Evolutionary conservation across 2,329 filamentous ascomycete species (phyloP), one percentile per base, ranked within the genome.

Genomic region (Colletotrichum sp.): DNA sequence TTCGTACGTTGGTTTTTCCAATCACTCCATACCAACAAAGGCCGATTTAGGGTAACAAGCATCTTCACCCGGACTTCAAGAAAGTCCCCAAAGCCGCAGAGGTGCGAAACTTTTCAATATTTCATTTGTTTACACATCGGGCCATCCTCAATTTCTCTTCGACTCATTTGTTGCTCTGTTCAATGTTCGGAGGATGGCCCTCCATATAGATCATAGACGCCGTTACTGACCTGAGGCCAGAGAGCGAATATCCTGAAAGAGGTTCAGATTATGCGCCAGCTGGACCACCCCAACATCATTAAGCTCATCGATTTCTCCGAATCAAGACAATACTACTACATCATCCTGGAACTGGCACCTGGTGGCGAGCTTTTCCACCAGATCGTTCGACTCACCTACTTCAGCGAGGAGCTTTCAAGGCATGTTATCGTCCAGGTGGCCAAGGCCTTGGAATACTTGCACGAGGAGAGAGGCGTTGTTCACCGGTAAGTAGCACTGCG

Each of bases 351-450:
- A 86, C 90, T 99, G 59, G 98, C 96, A 74, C 96, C 96, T 0
- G 97, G 97, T 75, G 97, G 97, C 82, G 97, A 99, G 87, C 89
- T 99, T 13, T 99, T 99, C 89, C 97, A 99, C 85, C 96, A 99
- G 84, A 99, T 99, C 80, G 97, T 99, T 68, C 94, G 96, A 79
- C 92, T 99, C 83, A 99, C 97, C 16, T 99, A 99, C 85, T 99
- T 99, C 84, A 99, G 96, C 87, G 97, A 99, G 84, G 94, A 98
- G 65, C 89, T 99, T 2, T 98, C 96, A 69, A 91, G 97, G 79
- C 97, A 99, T 84, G 96, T 99, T 81, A 99, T 99, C 80, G 88
- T 93, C 6, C 96, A 99, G 83, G 97, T 99, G 18, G 97, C 97
- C n/a, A 93, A 98, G 80, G 96, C 97, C 16, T 89, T 99, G 70